These are phyloP conservation scores for Aschersonia sp. DNA, from an alignment of 2,329 filamentous ascomycete species.

Conservation along the genomic window DNA sequence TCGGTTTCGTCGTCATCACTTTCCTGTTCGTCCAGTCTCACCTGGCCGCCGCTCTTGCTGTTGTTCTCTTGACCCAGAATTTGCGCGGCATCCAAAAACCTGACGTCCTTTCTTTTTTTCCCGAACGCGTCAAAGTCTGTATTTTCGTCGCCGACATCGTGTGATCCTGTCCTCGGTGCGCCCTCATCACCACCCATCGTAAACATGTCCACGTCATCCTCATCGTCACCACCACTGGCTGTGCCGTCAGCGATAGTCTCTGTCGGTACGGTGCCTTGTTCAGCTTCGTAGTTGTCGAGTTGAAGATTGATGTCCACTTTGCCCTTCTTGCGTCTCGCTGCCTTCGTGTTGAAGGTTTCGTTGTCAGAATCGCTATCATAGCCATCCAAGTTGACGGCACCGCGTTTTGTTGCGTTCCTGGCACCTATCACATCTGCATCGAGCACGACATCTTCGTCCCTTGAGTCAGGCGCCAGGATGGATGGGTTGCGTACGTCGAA, in stretches of 20 bases:
- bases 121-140: conserved; percentile 21
- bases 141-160: conserved; percentile 19
- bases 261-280: conserved; percentile 22
- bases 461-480: conserved; percentile 69
- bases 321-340: conserved; percentile 40
- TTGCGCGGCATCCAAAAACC: conserved; percentile 40
- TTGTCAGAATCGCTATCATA: conserved; percentile 92
- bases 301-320: conserved; percentile 36
- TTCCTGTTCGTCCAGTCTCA: conserved; percentile 44
- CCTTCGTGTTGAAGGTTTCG: conserved; percentile 71
- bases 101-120: conserved; percentile 49
- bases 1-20: conserved; percentile 52
- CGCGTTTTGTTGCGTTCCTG: conserved; percentile 66
- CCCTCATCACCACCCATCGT: conserved; percentile 43
- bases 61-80: conserved; percentile 69
- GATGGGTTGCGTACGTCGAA: conserved; percentile 95
- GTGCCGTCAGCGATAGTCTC: conserved; percentile 15
- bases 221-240: conserved; percentile 25
- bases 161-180: conserved; percentile 21
- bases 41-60: conserved; percentile 61
- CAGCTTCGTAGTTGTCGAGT: conserved; percentile 38
- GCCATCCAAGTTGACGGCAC: conserved; percentile 89
- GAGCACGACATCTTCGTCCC: conserved; percentile 57
- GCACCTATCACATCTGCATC: conserved; percentile 89
- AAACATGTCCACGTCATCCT: conserved; percentile 76